These are phyloP conservation scores for Verticillium klebahnii DNA, from an alignment of 2,329 filamentous ascomycete genomes.

Conservation along the genomic window DNA sequence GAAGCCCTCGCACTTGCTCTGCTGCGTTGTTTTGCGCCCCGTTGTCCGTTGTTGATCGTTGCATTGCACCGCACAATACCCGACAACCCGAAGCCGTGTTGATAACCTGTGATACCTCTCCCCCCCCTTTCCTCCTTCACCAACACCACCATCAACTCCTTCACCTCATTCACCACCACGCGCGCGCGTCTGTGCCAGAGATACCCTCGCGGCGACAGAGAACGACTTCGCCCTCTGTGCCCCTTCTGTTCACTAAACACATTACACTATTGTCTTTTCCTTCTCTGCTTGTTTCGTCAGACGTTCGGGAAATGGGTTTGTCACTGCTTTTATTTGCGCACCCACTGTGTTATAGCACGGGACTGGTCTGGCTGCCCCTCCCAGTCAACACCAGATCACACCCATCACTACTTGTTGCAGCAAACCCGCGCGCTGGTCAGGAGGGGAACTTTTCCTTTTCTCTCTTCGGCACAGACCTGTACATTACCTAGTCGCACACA, in stretches of 20 bases:
- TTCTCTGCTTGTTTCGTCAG: neutral
- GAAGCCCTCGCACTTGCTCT: conserved; percentile 30
- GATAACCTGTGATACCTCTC: conserved; percentile 27
- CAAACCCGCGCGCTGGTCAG: conserved; percentile 29
- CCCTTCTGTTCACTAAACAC: conserved; percentile 9
- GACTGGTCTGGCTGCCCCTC: conserved; percentile 1
- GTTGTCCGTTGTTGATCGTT: conserved; percentile 15
- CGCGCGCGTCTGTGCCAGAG: conserved; percentile 3
- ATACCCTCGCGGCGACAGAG: neutral
- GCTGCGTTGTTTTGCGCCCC: conserved; percentile 21
- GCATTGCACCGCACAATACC: conserved; percentile 15
- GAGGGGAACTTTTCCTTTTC: conserved; percentile 23
- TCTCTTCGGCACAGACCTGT: conserved; percentile 41
- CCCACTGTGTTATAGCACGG: conserved; percentile 10
- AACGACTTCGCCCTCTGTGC: conserved; percentile 8
- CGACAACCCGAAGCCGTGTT: conserved; percentile 14
- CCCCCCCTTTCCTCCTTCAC: conserved; percentile 27
- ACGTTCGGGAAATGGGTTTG: conserved; percentile 25
- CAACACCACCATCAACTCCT: conserved; percentile 17
- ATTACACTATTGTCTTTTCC: conserved; percentile 1
- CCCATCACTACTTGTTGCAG: conserved; percentile 29
- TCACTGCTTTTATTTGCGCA: conserved; percentile 18
- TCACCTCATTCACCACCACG: conserved; percentile 8
- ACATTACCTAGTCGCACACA: conserved; percentile 50
- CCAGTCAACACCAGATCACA: neutral